Conservation (phyloP, 495 filamentous ascomycete species). For the Xylaria curta region DNA sequence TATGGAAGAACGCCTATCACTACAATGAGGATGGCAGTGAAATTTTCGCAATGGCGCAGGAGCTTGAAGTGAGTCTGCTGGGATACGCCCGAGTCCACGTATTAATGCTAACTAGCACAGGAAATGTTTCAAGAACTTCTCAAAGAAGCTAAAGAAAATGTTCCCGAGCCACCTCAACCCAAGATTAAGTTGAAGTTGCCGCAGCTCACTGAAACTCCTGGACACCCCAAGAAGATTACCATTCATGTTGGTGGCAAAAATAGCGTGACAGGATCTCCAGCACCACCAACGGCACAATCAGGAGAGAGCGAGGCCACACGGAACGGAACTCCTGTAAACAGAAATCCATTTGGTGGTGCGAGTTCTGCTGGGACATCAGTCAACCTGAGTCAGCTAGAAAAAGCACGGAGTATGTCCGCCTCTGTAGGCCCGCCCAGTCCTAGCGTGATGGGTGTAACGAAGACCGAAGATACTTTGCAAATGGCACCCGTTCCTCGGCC, state of each 20-base stretch:
- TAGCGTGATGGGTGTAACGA: slow-evolving; percentile 48
- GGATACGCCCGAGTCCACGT: not conserved
- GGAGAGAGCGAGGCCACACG: slow-evolving; percentile 42
- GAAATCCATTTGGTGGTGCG: slow-evolving; percentile 33
- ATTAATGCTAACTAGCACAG: slow-evolving; percentile 47
- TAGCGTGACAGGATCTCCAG: slow-evolving; percentile 61
- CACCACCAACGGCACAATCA: slow-evolving; percentile 54
- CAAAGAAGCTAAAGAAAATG: slow-evolving; percentile 68
- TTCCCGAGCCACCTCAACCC: slow-evolving; percentile 69
- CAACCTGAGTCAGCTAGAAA: slow-evolving; percentile 45
- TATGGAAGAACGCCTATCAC: slow-evolving; percentile 84
- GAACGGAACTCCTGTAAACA: slow-evolving; percentile 38
- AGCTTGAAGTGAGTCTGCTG: slow-evolving; percentile 68
- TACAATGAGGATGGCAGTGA: slow-evolving; percentile 91
- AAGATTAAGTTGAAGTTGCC: slow-evolving; percentile 79
- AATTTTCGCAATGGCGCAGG: slow-evolving; percentile 71
- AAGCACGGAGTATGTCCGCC: slow-evolving; percentile 52
- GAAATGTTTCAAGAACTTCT: slow-evolving; percentile 68
- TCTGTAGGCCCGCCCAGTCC: slow-evolving; percentile 57
- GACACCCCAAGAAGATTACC: slow-evolving; percentile 57
- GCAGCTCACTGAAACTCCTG: slow-evolving; percentile 43
- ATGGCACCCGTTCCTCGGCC: slow-evolving; percentile 44
- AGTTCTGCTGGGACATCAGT: slow-evolving; percentile 34
- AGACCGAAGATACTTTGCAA: slow-evolving; percentile 50
- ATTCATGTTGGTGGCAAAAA: slow-evolving; percentile 59